Conservation (phyloP, 495 filamentous ascomycete genomes). For the Margaritispora aquatica region DNA sequence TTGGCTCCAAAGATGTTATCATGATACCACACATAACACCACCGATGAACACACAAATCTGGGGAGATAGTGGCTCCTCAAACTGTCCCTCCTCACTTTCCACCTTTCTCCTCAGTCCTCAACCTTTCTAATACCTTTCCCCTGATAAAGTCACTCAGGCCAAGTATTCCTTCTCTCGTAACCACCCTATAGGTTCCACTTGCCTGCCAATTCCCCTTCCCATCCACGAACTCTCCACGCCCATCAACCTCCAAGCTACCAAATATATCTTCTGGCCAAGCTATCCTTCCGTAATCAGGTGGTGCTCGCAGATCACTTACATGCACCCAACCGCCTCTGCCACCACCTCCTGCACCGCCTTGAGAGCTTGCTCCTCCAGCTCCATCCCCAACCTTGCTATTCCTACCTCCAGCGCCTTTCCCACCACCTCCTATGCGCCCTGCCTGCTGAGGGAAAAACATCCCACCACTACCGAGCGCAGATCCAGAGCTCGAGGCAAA, state of each 20-base stretch:
- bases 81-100: background rate
- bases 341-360: constrained; percentile 76
- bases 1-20: no score
- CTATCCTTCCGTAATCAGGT: constrained; percentile 86
- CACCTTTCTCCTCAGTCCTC: constrained; percentile 32
- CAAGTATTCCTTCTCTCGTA: constrained; percentile 61
- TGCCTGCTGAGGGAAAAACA: constrained; percentile 48
- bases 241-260: constrained; percentile 85
- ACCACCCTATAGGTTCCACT: constrained; percentile 65
- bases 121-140: constrained; percentile 48
- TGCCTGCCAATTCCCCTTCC: constrained; percentile 46
- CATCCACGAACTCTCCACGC: constrained; percentile 55
- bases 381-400: constrained; percentile 46
- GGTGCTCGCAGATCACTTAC: constrained; percentile 76
- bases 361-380: constrained; percentile 74
- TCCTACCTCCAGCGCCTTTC: constrained; percentile 34
- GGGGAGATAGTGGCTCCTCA: no score
- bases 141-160: constrained; percentile 49
- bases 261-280: constrained; percentile 89
- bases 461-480: constrained; percentile 58
- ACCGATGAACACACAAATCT: no score
- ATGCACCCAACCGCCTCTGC: constrained; percentile 84
- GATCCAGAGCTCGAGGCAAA: constrained; percentile 76
- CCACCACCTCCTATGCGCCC: constrained; percentile 18
- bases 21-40: no score